Percentiles rank a stretch among this genome's conserved stretches.
Conservation (phyloP, 768 basidiomycete genomes). For the Kwoniella sp. region DNA sequence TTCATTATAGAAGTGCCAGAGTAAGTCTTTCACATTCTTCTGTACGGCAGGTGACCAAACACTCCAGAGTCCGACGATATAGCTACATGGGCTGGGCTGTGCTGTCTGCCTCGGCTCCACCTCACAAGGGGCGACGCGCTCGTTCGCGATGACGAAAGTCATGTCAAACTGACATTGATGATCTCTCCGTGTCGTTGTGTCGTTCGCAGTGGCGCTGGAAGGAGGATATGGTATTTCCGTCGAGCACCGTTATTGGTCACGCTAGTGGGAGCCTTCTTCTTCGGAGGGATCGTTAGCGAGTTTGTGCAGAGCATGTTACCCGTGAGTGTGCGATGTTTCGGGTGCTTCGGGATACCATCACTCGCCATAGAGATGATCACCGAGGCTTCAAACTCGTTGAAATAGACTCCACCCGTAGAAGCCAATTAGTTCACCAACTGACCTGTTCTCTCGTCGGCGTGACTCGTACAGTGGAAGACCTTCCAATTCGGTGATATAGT, state of each 20-base stretch:
- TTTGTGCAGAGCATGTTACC: slow-evolving; percentile 49
- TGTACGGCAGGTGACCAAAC: too few relatives aligned
- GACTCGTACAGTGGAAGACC: slow-evolving; percentile 55
- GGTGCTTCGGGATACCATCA: background rate
- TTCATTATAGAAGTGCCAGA: slow-evolving; percentile 55
- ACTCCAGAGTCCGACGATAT: too few relatives aligned
- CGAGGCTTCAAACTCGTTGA: too few relatives aligned
- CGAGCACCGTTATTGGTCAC: slow-evolving; percentile 50
- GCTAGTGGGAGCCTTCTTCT: slow-evolving; percentile 41
- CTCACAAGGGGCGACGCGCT: too few relatives aligned
- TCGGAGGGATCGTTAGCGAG: slow-evolving; percentile 50
- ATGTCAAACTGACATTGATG: background rate
- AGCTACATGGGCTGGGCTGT: too few relatives aligned
- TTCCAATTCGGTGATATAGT: slow-evolving; percentile 53
- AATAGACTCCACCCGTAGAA: too few relatives aligned
- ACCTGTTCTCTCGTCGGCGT: too few relatives aligned
- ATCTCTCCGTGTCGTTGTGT: background rate
- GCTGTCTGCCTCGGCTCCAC: too few relatives aligned
- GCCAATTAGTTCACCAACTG: too few relatives aligned
- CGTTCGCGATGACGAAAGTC: too few relatives aligned
- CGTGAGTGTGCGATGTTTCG: slow-evolving; percentile 31
- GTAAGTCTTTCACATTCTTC: slow-evolving; percentile 29
- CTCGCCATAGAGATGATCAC: too few relatives aligned
- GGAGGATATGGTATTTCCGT: slow-evolving; percentile 54
- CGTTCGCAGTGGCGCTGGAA: slow-evolving; percentile 28